These are phyloP conservation scores for Teunomyces funiuensis DNA, from an alignment of 805 yeast species.

Conservation along the genomic window DNA sequence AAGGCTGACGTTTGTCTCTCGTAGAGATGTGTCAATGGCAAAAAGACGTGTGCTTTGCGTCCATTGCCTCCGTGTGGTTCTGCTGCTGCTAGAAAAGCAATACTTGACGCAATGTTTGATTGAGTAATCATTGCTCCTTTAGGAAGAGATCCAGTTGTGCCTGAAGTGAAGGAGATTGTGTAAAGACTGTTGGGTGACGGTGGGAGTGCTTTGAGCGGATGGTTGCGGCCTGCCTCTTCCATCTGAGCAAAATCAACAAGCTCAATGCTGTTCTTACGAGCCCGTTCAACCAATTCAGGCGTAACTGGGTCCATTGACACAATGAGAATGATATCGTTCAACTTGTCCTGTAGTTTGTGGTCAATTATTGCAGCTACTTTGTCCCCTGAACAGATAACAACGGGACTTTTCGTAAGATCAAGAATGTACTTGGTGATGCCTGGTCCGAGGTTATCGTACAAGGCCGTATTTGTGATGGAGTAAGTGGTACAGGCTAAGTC, in stretches of 20 bases:
- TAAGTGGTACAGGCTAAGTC: conserved; percentile 18
- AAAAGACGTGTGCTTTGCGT: conserved; percentile 27
- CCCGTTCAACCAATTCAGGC: conserved; percentile 14
- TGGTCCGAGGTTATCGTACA: conserved; percentile 21
- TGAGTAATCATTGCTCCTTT: conserved; percentile 67
- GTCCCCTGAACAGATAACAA: conserved; percentile 17
- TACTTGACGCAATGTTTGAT: conserved; percentile 47
- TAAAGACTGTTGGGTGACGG: conserved; percentile 51
- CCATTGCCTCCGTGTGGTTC: conserved; percentile 4
- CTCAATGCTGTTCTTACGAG: conserved; percentile 24
- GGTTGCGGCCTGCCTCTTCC: conserved; percentile 31
- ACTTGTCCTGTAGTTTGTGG: conserved; percentile 14
- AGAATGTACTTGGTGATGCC: conserved; percentile 20
- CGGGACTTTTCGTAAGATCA: conserved; percentile 17
- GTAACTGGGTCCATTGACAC: conserved; percentile 28
- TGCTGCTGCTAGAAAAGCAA: conserved; percentile 18
- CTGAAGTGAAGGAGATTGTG: conserved; percentile 72
- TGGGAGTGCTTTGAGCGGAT: conserved; percentile 33
- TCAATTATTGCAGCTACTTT: conserved; percentile 15
- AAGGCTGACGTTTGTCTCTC: conserved; percentile 49
- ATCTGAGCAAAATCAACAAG: conserved; percentile 32
- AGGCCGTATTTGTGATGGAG: conserved; percentile 20
- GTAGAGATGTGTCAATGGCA: conserved; percentile 61
- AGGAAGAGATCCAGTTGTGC: conserved; percentile 68
- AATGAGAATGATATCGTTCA: conserved; percentile 20